These are phyloP conservation scores for Xylaria sp. DNA, from an alignment of 2,329 filamentous ascomycete genomes.

Conservation along the genomic window DNA sequence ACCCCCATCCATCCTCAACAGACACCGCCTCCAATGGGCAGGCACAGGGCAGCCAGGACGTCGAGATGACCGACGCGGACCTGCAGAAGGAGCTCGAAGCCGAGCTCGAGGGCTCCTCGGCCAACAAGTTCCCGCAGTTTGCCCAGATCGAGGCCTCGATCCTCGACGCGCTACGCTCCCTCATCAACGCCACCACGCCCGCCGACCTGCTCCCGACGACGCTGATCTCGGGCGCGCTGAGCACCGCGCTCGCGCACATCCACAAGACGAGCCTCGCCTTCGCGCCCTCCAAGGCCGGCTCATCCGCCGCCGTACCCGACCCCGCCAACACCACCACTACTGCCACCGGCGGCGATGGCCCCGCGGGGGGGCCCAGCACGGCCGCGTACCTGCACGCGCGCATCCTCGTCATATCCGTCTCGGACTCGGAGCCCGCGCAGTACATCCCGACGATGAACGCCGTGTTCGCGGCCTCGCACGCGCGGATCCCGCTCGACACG, in stretches of 20 bases:
- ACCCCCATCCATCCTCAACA: conserved; percentile 20
- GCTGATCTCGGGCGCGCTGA: conserved; percentile 87
- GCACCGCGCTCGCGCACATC: conserved; percentile 85
- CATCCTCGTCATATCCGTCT: conserved; percentile 89
- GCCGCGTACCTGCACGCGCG: conserved; percentile 71
- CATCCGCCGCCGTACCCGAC: conserved; percentile 41
- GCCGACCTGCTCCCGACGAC: conserved; percentile 72
- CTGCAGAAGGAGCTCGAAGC: conserved; percentile 26
- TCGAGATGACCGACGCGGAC: conserved; percentile 58
- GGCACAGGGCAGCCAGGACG: conserved; percentile 50
- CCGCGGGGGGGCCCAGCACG: conserved; percentile 28
- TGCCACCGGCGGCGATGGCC: conserved; percentile 36
- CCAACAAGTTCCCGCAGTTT: conserved; percentile 95
- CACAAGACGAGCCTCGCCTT: conserved; percentile 76
- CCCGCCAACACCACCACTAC: conserved; percentile 26
- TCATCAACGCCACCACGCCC: conserved; percentile 70
- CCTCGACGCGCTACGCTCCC: conserved; percentile 69
- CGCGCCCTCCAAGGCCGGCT: conserved; percentile 55
- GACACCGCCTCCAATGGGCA: conserved; percentile 21
- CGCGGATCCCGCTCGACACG: conserved; percentile 89
- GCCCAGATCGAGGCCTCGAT: conserved; percentile 83
- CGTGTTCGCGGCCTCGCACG: conserved; percentile 91
- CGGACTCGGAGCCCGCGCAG: conserved; percentile 80
- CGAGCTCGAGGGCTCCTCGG: conserved; percentile 44
- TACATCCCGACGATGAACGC: conserved; percentile 99